Conservation (phyloP, 495 filamentous ascomycete genomes). For the Ascobolus immersus region DNA sequence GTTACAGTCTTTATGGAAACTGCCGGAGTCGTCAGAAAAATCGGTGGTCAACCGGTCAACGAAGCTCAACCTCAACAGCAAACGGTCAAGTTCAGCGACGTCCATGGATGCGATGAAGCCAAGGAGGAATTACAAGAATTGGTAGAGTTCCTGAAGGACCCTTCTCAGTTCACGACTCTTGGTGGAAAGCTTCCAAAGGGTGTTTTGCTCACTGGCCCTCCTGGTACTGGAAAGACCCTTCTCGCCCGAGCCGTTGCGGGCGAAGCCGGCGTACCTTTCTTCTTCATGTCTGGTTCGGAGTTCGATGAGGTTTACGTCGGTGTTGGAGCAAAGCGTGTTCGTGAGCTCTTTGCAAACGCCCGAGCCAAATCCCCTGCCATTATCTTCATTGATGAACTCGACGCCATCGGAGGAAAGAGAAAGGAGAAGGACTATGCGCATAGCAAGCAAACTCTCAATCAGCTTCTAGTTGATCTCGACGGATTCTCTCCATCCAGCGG, state of each 20-base stretch:
- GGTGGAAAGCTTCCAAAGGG: conserved; percentile 93
- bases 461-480: conserved; percentile 91
- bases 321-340: conserved; percentile 90
- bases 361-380: conserved; percentile 80
- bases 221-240: conserved; percentile 94
- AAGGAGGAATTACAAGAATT: conserved; percentile 95
- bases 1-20: conserved; percentile 59
- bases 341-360: conserved; percentile 75
- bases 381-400: conserved; percentile 93
- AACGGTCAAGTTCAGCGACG: conserved; percentile 72
- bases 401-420: conserved; percentile 83
- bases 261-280: conserved; percentile 93
- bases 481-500: conserved; percentile 84
- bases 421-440: conserved; percentile 90
- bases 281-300: conserved; percentile 97
- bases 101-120: conserved; percentile 91
- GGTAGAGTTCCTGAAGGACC: conserved; percentile 83
- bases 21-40: conserved; percentile 49
- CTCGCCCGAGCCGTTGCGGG: conserved; percentile 88
- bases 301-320: conserved; percentile 98
- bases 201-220: conserved; percentile 81
- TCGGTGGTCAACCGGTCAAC: conserved; percentile 39
- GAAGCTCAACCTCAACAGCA: conserved; percentile 80
- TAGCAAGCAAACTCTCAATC: conserved; percentile 88
- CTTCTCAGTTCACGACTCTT: conserved; percentile 67